Evolutionary conservation across 2,329 filamentous ascomycete species (phyloP).

Genomic region (Phoma herbarum): DNA sequence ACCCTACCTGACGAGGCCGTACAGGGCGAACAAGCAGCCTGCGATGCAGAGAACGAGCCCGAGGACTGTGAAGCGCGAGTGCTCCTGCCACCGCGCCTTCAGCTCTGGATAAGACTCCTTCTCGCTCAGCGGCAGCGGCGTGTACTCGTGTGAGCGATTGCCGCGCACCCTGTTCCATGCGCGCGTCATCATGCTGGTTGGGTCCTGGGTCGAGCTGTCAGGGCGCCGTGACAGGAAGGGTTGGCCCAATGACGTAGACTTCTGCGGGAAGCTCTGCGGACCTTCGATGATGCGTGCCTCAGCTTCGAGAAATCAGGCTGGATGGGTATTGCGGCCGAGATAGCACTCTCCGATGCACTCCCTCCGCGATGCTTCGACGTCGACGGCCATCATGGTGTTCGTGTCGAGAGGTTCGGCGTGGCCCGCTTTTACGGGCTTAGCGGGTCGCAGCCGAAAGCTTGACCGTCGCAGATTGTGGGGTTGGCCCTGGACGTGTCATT

Average conservation of each 20-base stretch:
- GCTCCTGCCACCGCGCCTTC: constrained; percentile 28
- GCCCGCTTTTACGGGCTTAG: constrained; percentile 15
- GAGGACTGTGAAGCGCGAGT: constrained; percentile 18
- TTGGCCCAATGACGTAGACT: constrained; percentile 14
- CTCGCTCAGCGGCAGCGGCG: constrained; percentile 43
- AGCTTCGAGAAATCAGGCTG: not conserved
- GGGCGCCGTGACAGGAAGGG: not conserved
- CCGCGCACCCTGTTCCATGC: constrained; percentile 45
- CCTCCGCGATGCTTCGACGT: constrained; percentile 4
- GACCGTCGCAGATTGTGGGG: constrained; percentile 13
- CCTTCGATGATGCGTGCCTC: not conserved
- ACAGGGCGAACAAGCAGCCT: constrained; percentile 31
- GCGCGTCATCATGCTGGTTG: constrained; percentile 32
- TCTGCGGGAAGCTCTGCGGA: too few species aligned
- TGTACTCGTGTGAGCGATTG: constrained; percentile 35
- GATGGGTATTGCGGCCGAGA: not conserved
- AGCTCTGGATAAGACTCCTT: constrained; percentile 34
- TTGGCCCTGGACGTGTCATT: constrained; percentile 18
- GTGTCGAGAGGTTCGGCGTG: constrained; percentile 6
- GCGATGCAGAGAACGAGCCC: constrained; percentile 32
- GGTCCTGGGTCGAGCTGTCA: not conserved
- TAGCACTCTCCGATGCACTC: not conserved
- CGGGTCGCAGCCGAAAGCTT: constrained; percentile 16
- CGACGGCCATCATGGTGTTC: constrained; percentile 21
- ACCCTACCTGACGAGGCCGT: constrained; percentile 38